Evolutionary conservation across 768 basidiomycete species (phyloP).

Genomic region (Lyophyllum decastes): DNA sequence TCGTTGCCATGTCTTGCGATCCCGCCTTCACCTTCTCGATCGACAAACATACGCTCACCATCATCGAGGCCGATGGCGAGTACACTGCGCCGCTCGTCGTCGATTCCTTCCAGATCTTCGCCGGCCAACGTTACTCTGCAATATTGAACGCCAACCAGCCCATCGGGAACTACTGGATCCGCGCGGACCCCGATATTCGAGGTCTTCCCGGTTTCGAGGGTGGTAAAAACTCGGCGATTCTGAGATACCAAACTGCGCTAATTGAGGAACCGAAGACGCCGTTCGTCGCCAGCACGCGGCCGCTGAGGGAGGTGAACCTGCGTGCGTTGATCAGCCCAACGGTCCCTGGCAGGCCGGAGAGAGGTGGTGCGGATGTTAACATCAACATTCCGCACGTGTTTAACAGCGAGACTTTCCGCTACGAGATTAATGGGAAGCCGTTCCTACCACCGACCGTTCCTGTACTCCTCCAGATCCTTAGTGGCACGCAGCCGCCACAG

Average conservation of each 20-base stretch:
- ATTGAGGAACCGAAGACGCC: constrained; percentile 31
- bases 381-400: background rate
- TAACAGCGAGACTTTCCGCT: background rate
- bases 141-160: constrained; percentile 25
- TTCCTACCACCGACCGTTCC: constrained; percentile 37
- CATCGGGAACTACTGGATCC: constrained; percentile 37
- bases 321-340: constrained; percentile 6
- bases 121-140: background rate
- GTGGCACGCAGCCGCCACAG: constrained; percentile 30
- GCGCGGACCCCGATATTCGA: constrained; percentile 30
- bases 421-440: constrained; percentile 28
- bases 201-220: constrained; percentile 21
- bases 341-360: constrained; percentile 7
- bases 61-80: background rate
- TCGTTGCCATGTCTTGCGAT: constrained; percentile 45
- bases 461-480: constrained; percentile 44
- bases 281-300: constrained; percentile 10
- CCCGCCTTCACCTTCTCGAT: constrained; percentile 43
- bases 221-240: constrained; percentile 42
- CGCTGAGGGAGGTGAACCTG: background rate
- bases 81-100: background rate
- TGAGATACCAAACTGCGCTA: constrained; percentile 34
- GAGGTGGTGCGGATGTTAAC: background rate
- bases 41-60: constrained; percentile 36
- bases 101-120: background rate